Evolutionary conservation across 495 filamentous ascomycete species (phyloP).

Genomic region (Aspergillus heteromorphus): DNA sequence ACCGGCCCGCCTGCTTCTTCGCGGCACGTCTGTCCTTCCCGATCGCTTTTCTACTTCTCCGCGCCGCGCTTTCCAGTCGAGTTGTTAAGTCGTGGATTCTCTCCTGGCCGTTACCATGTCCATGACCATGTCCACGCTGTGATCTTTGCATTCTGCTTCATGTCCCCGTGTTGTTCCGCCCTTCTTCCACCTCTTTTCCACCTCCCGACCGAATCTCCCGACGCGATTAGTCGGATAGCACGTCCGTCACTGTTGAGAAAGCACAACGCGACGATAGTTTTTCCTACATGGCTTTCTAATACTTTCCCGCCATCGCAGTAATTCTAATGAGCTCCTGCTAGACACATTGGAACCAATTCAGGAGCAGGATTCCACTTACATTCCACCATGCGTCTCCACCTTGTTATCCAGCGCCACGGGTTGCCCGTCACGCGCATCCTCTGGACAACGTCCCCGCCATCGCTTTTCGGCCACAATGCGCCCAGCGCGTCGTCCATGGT

Average conservation of each 20-base stretch:
- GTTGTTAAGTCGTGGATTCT: neutral
- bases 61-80: neutral
- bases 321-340: neutral
- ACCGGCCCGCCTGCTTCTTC: neutral
- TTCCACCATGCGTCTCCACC: constrained; percentile 68
- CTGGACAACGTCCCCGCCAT: constrained; percentile 53
- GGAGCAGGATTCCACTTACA: constrained; percentile 5
- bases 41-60: neutral
- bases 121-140: neutral
- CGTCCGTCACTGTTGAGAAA: neutral
- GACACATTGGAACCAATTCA: neutral
- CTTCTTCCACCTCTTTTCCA: neutral
- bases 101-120: neutral
- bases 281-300: neutral
- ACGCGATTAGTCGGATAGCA: neutral
- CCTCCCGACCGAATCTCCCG: neutral
- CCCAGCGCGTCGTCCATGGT: constrained; percentile 15
- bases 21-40: constrained; percentile 2
- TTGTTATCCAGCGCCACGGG: constrained; percentile 74
- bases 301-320: neutral
- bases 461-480: constrained; percentile 25
- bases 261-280: neutral
- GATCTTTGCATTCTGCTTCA: neutral
- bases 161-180: neutral
- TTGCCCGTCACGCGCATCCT: constrained; percentile 71